Base-by-base conservation (phyloP, 2,329 filamentous ascomycete species). In the Colletotrichum cordylinicola region DNA sequence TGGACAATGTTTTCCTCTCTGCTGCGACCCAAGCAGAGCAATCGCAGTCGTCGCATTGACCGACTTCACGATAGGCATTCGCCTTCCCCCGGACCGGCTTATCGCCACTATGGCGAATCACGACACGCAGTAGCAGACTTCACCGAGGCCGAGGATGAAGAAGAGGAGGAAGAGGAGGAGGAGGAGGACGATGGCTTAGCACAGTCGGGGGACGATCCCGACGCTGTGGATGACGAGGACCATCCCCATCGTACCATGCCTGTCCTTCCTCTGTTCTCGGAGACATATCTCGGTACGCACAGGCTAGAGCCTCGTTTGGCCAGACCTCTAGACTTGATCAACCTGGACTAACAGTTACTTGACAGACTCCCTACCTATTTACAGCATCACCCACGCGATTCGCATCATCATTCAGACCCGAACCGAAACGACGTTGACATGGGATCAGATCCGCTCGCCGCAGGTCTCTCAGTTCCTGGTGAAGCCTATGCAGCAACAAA, bases 381-480 rank as follows among this genome's bases (percentile, higher is more conserved):
- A 98, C 87, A 94, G 93, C 84, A 92, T 98, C 79, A 98, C 96
- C 33, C 96, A 98, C 85, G 92, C 95, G 37, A 96, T 98, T 78
- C 94, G 96, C 79, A 92, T 96, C 69, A 90, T 98, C 72, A 93
- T 98, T 76, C 91, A 95, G 79, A 90, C 95, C 75, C 93, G 94
- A 82, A 98, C 95, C 84, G 96, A 98, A 86, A 98, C 96, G 2
- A 96, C 95, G 0, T 87, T 98, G 67, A 94, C 95, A 18, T 98
- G 96, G 96, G 96, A 98, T 78, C 96, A 98, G 84, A 89, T 98
- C 77, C 92, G 96, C 78, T 98, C 96, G n/a, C 96, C 96, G 4
- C 96, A 98, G 83, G 94, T 98, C 72, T 98, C 96, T 18, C 96
- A 98, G 82, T 98, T 98, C 83, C 90, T 98, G 43, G 91, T 98